Base-by-base conservation (phyloP, 306 rosid genomes). In the Heteromeles arbutifolia region DNA sequence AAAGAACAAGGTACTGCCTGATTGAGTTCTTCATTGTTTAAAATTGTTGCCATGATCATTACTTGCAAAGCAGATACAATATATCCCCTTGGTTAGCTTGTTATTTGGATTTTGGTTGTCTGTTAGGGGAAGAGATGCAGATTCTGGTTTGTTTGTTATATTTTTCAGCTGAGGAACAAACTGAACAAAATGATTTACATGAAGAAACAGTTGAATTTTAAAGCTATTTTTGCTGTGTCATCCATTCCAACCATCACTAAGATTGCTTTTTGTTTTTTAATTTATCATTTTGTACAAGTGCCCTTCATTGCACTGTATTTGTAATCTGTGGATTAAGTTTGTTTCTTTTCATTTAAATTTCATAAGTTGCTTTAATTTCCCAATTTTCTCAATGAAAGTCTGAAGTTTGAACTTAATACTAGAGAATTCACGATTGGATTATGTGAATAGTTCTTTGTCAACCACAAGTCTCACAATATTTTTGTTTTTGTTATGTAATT, bases 1-100 rank as follows among this genome's bases (percentile, higher is more conserved):
- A 83, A 87, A 78, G 81, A 89, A 72, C 78, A 92, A 95, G 97
- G 99, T 95, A 90, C 68, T 54, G 14, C 74, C 29, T 28, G 58
- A 66, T 48, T 62, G n/a, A 28, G 41, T 76, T 69, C 62, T 59
- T 73, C 57, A 12, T 43, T 45, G 65, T 65, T 44, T 22, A 69
- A 59, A 12, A 41, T 26, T 48, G 70, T 66, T 64, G 19, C 12
- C 52, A 31, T 67, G 39, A 31, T n/a, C 25, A 17, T 17, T 28
- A 26, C 22, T 18, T 37, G 22, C 77, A 53, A 28, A 48, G 15
- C 10, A 11, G 45, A 69, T 32, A 31, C 28, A 12, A 22, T 34
- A 44, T 37, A 10, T 28, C 21, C 18, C 21, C 11, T 53, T 50
- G 32, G 64, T 21, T 50, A 24, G 65, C 48, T 44, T 76, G 57